phyloP scores from a whole-genome alignment of 2,329 filamentous ascomycete species.

The Elsinoe perseae region DNA sequence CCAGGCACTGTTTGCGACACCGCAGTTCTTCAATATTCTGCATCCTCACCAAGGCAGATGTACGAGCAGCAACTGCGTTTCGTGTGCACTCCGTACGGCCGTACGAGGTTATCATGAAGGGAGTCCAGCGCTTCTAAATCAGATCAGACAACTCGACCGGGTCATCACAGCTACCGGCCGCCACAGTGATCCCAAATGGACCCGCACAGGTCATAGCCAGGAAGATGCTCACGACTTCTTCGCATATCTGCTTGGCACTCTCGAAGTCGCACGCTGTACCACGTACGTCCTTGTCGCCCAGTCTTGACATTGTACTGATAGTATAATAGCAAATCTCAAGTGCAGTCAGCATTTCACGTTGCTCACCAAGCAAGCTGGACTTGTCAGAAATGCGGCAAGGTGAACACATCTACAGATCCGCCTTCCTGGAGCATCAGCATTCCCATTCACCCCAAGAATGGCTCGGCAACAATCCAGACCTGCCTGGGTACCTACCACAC shows the following conservation, averaged over 20 bases:
- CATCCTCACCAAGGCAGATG: conserved; percentile 5
- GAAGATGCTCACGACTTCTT: conserved; percentile 19
- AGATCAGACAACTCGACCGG: conserved; percentile 16
- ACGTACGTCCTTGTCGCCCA: background rate
- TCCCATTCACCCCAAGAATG: conserved; percentile 13
- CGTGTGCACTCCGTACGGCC: conserved; percentile 17
- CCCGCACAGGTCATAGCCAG: conserved; percentile 12
- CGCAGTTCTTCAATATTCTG: conserved; percentile 20
- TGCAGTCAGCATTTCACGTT: conserved; percentile 16
- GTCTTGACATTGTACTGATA: background rate
- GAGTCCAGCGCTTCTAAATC: background rate
- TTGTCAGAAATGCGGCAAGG: conserved; percentile 16
- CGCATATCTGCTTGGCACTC: conserved; percentile 16
- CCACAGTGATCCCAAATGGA: conserved; percentile 17
- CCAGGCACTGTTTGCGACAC: conserved; percentile 19
- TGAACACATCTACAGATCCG: conserved; percentile 12
- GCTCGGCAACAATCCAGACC: conserved; percentile 5
- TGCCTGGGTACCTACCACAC: conserved; percentile 18
- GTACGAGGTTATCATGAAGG: conserved; percentile 15
- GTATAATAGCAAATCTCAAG: background rate
- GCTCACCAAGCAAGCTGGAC: conserved; percentile 18
- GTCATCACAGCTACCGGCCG: conserved; percentile 15
- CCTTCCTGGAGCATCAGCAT: conserved; percentile 16
- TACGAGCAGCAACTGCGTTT: conserved; percentile 16
- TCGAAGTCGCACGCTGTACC: conserved; percentile 14